These are phyloP conservation scores for Penicillium sp. DNA, from an alignment of 2,329 filamentous ascomycete species.

Conservation along the genomic window DNA sequence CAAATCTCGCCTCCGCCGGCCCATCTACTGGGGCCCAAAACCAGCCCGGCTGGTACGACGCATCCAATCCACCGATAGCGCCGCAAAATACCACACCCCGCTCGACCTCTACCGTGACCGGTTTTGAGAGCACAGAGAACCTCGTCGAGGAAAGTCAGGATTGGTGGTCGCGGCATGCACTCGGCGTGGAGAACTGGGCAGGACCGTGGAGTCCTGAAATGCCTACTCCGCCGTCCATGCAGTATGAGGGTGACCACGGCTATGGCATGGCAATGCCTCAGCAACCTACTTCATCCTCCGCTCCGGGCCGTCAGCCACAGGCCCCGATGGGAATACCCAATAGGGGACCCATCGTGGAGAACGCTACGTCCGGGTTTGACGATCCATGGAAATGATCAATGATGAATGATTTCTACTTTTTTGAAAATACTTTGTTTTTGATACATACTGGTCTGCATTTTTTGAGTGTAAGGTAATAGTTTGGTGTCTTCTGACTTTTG, in stretches of 20 bases:
- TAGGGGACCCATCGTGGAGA: conserved; percentile 1
- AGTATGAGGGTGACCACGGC: conserved; percentile 12
- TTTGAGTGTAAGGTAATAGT: background rate
- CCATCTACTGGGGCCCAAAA: conserved; percentile 23
- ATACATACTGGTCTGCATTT: background rate
- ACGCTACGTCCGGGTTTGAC: conserved; percentile 7
- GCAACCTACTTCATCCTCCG: conserved; percentile 5
- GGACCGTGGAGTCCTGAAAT: conserved; percentile 32
- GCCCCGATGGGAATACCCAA: conserved; percentile 2
- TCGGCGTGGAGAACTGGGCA: conserved; percentile 65
- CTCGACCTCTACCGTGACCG: conserved; percentile 45
- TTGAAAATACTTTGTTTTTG: background rate
- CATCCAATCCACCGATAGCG: conserved; percentile 2
- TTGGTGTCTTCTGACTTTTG: background rate
- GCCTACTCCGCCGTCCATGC: conserved; percentile 9
- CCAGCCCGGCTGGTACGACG: conserved; percentile 36
- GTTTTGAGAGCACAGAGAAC: conserved; percentile 63
- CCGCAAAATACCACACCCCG: conserved; percentile 25
- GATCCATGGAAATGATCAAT: conserved; percentile 18
- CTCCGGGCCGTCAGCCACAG: conserved; percentile 7
- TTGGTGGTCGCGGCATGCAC: conserved; percentile 64
- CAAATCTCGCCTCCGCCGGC: conserved; percentile 9
- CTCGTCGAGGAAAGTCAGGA: conserved; percentile 65
- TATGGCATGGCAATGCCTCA: conserved; percentile 12
- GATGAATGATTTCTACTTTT: background rate